Evolutionary conservation across 148 eudicot species (phyloP), one percentile per base, ranked within the genome.

Genomic region (Spergularia marina): DNA sequence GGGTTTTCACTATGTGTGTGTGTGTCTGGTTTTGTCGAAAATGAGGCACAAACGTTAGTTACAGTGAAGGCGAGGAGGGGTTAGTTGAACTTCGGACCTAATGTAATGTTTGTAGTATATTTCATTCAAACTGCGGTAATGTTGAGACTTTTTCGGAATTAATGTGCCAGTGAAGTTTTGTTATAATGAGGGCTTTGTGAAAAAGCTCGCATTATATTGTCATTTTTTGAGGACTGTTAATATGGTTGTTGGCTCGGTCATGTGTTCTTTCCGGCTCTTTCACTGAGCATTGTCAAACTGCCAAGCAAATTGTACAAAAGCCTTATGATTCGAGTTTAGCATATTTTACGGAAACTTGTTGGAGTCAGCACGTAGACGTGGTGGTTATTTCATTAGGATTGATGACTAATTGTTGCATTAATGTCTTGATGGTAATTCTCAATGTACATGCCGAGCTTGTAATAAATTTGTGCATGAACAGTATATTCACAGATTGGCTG

Each of bases 401-500:
- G 4, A 30, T 30, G 36, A 30, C 36, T 30, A 30, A 30, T 30
- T 30, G 36, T 30, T 30, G 36, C 18, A 58, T 69, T 69, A 16
- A 51, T 69, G 40, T 21, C 58, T 52, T 21, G 36, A 11, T 67
- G 4, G 16, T 40, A 9, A 44, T 44, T 6, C 41, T 40, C 25
- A 12, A 49, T 18, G 18, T 6, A 34, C 2, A 30, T 39, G 23
- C 58, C 70, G 49, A 77, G 54, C 16, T 47, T 40, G 67, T 71
- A 20, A 53, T 52, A 23, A 52, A 4, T 47, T 80, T 21, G 34
- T 53, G 23, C 49, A 65, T 79, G 62, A 49, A 75, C 89, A 95
- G 99, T 95, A 95, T 84, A 89, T 95, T 10, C 99, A 95, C 74
- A 97, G 97, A 68, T 76, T 95, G 69, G 97, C 99, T 80, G 99